These are phyloP conservation scores for Cardamine resedifolia DNA, from an alignment of 345 rosid genomes.

Conservation along the genomic window DNA sequence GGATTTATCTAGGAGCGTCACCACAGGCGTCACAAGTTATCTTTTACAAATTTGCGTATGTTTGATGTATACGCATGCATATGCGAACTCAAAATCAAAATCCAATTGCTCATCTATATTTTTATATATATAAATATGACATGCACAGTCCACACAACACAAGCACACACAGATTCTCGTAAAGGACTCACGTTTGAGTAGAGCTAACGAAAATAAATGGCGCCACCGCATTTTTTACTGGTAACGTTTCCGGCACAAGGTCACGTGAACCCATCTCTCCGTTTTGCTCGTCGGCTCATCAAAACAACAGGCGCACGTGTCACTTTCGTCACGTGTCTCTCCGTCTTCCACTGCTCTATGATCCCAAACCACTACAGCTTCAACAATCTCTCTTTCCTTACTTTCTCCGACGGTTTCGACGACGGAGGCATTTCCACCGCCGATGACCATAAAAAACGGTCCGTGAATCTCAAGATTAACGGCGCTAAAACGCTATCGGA, in stretches of 20 bases:
- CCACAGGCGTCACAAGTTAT: conserved; percentile 24
- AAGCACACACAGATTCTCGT: conserved; percentile 3
- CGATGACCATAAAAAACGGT: conserved; percentile 13
- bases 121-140: background rate
- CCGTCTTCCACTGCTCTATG: conserved; percentile 44
- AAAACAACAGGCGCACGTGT: conserved; percentile 45
- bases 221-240: conserved; percentile 50
- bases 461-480: conserved; percentile 26
- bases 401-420: conserved; percentile 69
- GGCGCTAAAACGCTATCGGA: conserved; percentile 25
- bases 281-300: conserved; percentile 56
- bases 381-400: conserved; percentile 47
- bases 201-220: conserved; percentile 16
- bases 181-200: conserved; percentile 3
- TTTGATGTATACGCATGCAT: background rate
- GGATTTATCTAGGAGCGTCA: conserved; percentile 14
- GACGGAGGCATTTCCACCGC: conserved; percentile 40
- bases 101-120: conserved; percentile 12
- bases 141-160: background rate
- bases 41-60: conserved; percentile 1
- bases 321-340: conserved; percentile 48
- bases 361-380: conserved; percentile 12
- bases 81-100: background rate
- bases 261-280: conserved; percentile 73
- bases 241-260: conserved; percentile 62